These are phyloP conservation scores for Exophiala mesophila DNA, from an alignment of 2,329 filamentous ascomycete genomes.

Conservation along the genomic window DNA sequence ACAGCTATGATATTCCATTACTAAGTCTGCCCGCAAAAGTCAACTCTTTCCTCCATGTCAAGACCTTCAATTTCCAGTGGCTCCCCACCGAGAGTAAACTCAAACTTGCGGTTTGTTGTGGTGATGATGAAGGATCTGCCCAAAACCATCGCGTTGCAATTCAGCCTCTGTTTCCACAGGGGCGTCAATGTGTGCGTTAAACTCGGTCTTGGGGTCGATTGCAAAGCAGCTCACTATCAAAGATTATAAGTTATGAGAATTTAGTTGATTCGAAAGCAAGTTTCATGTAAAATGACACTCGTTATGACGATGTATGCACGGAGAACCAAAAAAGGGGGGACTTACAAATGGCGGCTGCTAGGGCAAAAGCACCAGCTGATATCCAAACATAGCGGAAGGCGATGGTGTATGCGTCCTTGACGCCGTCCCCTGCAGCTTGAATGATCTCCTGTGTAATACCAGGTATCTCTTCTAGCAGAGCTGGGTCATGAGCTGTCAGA, in stretches of 20 bases:
- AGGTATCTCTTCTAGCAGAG: constrained; percentile 4
- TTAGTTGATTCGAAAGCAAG: too few species aligned
- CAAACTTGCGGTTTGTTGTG: too few species aligned
- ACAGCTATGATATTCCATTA: too few species aligned
- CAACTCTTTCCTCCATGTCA: too few species aligned
- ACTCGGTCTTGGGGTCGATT: constrained; percentile 8
- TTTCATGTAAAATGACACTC: too few species aligned
- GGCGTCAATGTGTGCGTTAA: constrained; percentile 14
- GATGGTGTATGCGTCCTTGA: constrained; percentile 7
- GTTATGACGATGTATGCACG: too few species aligned
- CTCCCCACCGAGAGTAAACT: not conserved
- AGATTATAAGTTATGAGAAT: too few species aligned
- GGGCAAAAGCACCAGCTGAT: constrained; percentile 9
- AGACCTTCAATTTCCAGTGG: too few species aligned
- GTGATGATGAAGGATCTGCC: not conserved
- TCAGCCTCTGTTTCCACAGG: constrained; percentile 1
- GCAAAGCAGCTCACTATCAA: too few species aligned
- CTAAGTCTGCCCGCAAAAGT: too few species aligned
- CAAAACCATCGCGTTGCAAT: not conserved
- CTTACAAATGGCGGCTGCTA: constrained; percentile 9
- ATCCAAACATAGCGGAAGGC: constrained; percentile 13
- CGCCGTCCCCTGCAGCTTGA: constrained; percentile 5
- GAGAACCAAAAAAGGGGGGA: too few species aligned
- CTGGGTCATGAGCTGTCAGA: constrained; percentile 2
- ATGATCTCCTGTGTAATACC: constrained; percentile 13